Evolutionary conservation across 805 yeast genomes (phyloP).

Genomic region (Kregervanrija pseudodelftensis): DNA sequence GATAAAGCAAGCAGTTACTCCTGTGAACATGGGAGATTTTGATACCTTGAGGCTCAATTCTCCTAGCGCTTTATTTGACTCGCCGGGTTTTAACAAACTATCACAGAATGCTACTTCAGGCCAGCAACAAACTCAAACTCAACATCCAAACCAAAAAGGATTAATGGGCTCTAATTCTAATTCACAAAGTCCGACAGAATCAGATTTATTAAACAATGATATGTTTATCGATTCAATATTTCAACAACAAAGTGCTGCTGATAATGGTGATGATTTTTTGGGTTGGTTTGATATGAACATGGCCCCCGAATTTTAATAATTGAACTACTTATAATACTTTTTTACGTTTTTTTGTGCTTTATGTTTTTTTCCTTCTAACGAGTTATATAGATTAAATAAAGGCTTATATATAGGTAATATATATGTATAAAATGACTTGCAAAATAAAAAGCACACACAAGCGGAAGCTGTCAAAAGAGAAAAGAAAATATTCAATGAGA

Average conservation of each 20-base stretch:
- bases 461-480: neutral
- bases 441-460: neutral
- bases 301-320: conserved; percentile 49
- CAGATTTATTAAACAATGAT: conserved; percentile 21
- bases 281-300: conserved; percentile 90
- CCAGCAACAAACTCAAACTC: too few relatives aligned
- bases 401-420: neutral
- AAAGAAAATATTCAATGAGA: neutral
- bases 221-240: conserved; percentile 46
- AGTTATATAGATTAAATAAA: neutral
- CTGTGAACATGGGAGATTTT: too few relatives aligned
- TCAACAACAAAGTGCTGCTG: conserved; percentile 74
- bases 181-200: conserved; percentile 17
- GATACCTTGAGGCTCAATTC: too few relatives aligned
- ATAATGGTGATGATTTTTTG: conserved; percentile 77
- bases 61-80: too few relatives aligned
- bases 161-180: conserved; percentile 4
- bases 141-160: too few relatives aligned
- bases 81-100: too few relatives aligned
- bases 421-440: neutral
- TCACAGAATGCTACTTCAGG: too few relatives aligned
- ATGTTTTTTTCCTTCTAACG: neutral
- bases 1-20: too few relatives aligned
- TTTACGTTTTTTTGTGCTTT: neutral
- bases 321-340: neutral